These are phyloP conservation scores for Durotheca rogersii DNA, from an alignment of 495 filamentous ascomycete species.

Conservation along the genomic window DNA sequence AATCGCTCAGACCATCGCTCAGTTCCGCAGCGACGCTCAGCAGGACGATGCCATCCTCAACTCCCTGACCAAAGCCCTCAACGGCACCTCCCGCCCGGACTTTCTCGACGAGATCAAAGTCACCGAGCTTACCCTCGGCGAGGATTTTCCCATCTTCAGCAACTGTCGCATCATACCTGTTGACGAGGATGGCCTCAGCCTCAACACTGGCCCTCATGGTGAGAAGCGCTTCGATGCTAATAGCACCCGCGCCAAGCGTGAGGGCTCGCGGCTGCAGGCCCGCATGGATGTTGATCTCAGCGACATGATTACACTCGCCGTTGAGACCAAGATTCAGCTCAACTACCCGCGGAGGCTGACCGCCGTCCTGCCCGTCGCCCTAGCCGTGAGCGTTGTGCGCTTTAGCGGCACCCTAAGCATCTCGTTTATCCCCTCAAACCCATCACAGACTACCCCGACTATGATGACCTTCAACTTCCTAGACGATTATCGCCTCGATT, in stretches of 20 bases:
- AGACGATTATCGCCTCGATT: conserved; percentile 91
- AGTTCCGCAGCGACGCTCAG: conserved; percentile 85
- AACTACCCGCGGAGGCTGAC: conserved; percentile 90
- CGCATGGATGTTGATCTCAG: conserved; percentile 95
- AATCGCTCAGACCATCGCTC: conserved; percentile 93
- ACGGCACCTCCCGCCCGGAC: conserved; percentile 79
- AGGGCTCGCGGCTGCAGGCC: conserved; percentile 77
- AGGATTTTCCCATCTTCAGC: conserved; percentile 98
- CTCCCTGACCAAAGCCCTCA: conserved; percentile 86
- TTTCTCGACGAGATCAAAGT: conserved; percentile 92
- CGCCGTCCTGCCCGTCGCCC: conserved; percentile 88
- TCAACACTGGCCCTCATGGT: conserved; percentile 40
- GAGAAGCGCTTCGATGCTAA: conserved; percentile 48
- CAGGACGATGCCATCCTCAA: conserved; percentile 90
- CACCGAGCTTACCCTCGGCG: conserved; percentile 88
- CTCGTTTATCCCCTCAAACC: conserved; percentile 75
- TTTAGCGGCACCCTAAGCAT: conserved; percentile 94
- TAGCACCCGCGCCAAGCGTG: conserved; percentile 53
- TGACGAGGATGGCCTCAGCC: conserved; percentile 64
- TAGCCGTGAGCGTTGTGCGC: conserved; percentile 86
- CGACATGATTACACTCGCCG: conserved; percentile 88
- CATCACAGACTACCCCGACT: conserved; percentile 59
- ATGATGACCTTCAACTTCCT: conserved; percentile 93
- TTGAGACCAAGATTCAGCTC: conserved; percentile 90
- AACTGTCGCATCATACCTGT: conserved; percentile 91